phyloP scores from a whole-genome alignment of 345 rosid species.

The Lumnitzera littorea region DNA sequence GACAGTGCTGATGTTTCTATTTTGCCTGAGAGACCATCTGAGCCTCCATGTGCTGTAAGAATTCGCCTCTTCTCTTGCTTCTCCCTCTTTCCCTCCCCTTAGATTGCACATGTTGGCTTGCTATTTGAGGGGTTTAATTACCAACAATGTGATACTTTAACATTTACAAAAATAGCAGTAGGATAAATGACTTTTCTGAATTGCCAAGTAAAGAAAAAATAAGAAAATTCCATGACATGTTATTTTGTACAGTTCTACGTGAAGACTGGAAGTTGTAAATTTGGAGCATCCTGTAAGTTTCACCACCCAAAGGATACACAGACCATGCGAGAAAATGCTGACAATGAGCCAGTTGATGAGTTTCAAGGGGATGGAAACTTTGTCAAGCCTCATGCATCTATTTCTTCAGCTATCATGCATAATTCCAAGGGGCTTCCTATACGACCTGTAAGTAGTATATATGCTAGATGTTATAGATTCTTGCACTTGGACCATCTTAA shows the following conservation, averaged over 20 bases:
- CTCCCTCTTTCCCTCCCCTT: not conserved
- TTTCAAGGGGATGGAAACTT: slow-evolving; percentile 27
- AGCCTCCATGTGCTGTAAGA: slow-evolving; percentile 80
- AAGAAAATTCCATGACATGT: slow-evolving; percentile 11
- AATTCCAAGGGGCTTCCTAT: slow-evolving; percentile 93
- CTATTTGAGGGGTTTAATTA: too few relatives aligned
- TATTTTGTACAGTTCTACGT: slow-evolving; percentile 56
- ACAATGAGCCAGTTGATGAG: slow-evolving; percentile 19
- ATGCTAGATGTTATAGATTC: not conserved
- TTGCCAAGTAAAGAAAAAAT: not conserved
- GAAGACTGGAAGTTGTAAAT: slow-evolving; percentile 92
- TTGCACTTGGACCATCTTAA: not conserved
- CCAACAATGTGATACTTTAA: too few relatives aligned
- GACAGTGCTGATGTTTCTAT: slow-evolving; percentile 32
- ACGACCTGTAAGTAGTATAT: slow-evolving; percentile 41
- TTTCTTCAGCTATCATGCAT: slow-evolving; percentile 42
- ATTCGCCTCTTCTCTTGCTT: slow-evolving; percentile 5
- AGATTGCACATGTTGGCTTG: not conserved
- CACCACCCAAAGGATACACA: slow-evolving; percentile 80
- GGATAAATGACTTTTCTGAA: too few relatives aligned
- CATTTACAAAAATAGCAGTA: too few relatives aligned
- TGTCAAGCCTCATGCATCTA: slow-evolving; percentile 24
- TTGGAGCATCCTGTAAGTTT: slow-evolving; percentile 85
- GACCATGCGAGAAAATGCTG: slow-evolving; percentile 36
- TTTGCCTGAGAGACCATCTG: slow-evolving; percentile 83